A percentile compares a stretch with the other conserved stretches of the same genome.
phyloP scores from a whole-genome alignment of 2,329 filamentous ascomycete species.

The Alternaria sp. region DNA sequence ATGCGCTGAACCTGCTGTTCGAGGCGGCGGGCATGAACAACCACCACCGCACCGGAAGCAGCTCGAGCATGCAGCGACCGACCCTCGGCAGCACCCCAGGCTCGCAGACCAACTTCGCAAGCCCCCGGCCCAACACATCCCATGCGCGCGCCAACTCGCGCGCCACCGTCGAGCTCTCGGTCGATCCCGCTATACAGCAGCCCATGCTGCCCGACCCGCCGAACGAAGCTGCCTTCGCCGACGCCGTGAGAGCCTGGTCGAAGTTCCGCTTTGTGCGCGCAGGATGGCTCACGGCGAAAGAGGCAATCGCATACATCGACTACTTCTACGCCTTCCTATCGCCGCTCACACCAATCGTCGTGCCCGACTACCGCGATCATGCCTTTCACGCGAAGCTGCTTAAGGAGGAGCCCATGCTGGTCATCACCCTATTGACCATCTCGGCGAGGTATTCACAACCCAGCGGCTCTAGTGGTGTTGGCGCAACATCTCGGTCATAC shows the following conservation, averaged over 20 bases:
- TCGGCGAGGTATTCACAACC: slow-evolving; percentile 85
- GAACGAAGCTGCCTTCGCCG: slow-evolving; percentile 53
- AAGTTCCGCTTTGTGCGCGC: slow-evolving; percentile 93
- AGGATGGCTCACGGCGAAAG: slow-evolving; percentile 93
- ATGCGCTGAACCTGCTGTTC: slow-evolving; percentile 89
- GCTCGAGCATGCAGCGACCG: slow-evolving; percentile 47
- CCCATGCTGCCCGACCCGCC: slow-evolving; percentile 37
- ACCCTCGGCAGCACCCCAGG: slow-evolving; percentile 44
- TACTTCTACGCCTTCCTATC: slow-evolving; percentile 95
- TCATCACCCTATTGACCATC: slow-evolving; percentile 89
- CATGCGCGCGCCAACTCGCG: slow-evolving; percentile 35
- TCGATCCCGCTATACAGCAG: slow-evolving; percentile 43
- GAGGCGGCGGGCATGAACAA: slow-evolving; percentile 70
- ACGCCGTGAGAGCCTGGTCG: slow-evolving; percentile 86
- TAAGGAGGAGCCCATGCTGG: slow-evolving; percentile 89
- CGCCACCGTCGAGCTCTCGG: slow-evolving; percentile 28
- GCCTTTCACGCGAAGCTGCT: slow-evolving; percentile 79
- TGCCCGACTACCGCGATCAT: slow-evolving; percentile 87
- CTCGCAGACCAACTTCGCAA: slow-evolving; percentile 44
- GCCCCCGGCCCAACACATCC: slow-evolving; percentile 35
- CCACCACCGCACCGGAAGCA: slow-evolving; percentile 57
- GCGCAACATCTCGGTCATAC: slow-evolving; percentile 80
- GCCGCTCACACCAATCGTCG: slow-evolving; percentile 90
- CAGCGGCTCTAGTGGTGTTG: slow-evolving; percentile 68
- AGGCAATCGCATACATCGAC: slow-evolving; percentile 91